Evolutionary conservation across 352 stramenopile species (phyloP).

Genomic region (Phytophthora tubulina): DNA sequence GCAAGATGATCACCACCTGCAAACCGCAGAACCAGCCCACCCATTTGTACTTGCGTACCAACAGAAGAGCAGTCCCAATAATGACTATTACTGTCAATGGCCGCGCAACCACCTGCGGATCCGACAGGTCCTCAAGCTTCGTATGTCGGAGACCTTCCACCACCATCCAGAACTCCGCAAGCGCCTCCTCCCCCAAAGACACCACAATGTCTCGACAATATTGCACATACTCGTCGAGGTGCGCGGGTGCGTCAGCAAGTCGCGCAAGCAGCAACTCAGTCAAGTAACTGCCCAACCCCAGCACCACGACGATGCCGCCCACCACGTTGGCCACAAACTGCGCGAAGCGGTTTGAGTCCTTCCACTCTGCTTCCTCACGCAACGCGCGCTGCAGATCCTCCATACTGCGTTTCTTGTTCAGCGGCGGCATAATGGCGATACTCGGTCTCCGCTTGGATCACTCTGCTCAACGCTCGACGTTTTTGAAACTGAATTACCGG

Average conservation of each 20-base stretch:
- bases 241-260: constrained; percentile 42
- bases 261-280: constrained; percentile 37
- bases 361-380: constrained; percentile 54
- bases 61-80: constrained; percentile 27
- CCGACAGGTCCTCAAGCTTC: constrained; percentile 46
- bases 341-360: constrained; percentile 67
- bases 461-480: constrained; percentile 14
- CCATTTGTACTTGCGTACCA: constrained; percentile 67
- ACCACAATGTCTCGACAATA: constrained; percentile 8
- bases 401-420: constrained; percentile 42
- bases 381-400: constrained; percentile 35
- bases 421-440: constrained; percentile 11
- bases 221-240: constrained; percentile 40
- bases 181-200: constrained; percentile 20
- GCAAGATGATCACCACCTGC: constrained; percentile 66
- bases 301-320: constrained; percentile 58
- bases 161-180: constrained; percentile 49
- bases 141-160: constrained; percentile 39
- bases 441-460: neutral
- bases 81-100: constrained; percentile 39
- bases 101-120: constrained; percentile 49
- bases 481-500: constrained; percentile 28
- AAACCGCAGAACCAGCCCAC: constrained; percentile 69
- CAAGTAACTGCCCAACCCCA: constrained; percentile 51
- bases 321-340: constrained; percentile 73